Conservation (phyloP, 345 rosid genomes). For the Syzygium grande region DNA sequence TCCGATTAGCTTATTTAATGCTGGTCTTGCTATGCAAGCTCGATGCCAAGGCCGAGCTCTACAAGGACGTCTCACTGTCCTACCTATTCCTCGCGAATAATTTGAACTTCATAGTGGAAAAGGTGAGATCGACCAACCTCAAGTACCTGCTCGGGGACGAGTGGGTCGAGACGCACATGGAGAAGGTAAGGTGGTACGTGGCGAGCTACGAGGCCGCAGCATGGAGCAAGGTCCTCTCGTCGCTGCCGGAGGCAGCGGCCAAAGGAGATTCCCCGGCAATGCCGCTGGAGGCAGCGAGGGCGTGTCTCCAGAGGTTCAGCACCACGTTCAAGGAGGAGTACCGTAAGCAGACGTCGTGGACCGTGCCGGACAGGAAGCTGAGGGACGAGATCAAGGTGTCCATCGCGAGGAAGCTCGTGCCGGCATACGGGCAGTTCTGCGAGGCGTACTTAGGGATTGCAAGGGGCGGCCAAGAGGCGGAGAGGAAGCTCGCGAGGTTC, state of each 20-base stretch:
- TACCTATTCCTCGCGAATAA: slow-evolving; percentile 29
- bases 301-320: slow-evolving; percentile 10
- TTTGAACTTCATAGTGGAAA: slow-evolving; percentile 6
- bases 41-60: slow-evolving; percentile 12
- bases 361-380: slow-evolving; percentile 18
- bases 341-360: slow-evolving; percentile 17
- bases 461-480: neutral
- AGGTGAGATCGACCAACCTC: slow-evolving; percentile 12
- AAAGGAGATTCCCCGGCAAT: neutral
- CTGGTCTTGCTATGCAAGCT: slow-evolving; percentile 17
- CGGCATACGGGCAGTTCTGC: slow-evolving; percentile 10
- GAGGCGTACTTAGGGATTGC: neutral
- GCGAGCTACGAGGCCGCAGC: slow-evolving; percentile 12
- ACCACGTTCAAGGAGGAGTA: slow-evolving; percentile 17
- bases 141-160: slow-evolving; percentile 13
- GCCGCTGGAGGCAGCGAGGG: slow-evolving; percentile 5
- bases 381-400: slow-evolving; percentile 22
- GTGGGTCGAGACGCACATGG: slow-evolving; percentile 10
- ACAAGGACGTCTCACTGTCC: slow-evolving; percentile 11
- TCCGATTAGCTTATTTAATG: slow-evolving; percentile 12
- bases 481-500: slow-evolving; percentile 1
- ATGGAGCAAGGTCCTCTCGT: slow-evolving; percentile 7
- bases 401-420: slow-evolving; percentile 5
- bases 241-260: slow-evolving; percentile 1
- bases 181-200: slow-evolving; percentile 9